Conservation (phyloP, 2,329 filamentous ascomycete species). For the Paecilomyces formosus region DNA sequence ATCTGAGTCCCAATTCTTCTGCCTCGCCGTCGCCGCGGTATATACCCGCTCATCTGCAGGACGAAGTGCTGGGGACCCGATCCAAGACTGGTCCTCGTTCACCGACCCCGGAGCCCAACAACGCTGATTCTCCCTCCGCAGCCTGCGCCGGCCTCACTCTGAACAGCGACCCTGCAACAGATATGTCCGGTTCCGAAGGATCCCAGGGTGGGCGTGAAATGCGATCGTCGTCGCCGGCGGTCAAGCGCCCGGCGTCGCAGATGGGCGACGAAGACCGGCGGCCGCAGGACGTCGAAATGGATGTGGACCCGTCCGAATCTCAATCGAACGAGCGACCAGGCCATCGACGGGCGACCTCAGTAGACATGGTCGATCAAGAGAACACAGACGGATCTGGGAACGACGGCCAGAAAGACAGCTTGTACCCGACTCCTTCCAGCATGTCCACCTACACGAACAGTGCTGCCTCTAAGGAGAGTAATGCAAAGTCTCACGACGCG, state of each 20-base stretch:
- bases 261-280: slow-evolving; percentile 18
- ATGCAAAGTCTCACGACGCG: slow-evolving; percentile 13
- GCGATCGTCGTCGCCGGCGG: slow-evolving; percentile 25
- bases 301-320: slow-evolving; percentile 9
- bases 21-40: slow-evolving; percentile 35
- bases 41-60: slow-evolving; percentile 50
- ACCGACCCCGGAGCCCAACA: slow-evolving; percentile 22
- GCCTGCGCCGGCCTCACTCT: slow-evolving; percentile 47
- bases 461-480: slow-evolving; percentile 18
- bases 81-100: slow-evolving; percentile 28
- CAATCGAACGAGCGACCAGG: slow-evolving; percentile 16
- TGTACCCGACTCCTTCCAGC: slow-evolving; percentile 32
- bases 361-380: slow-evolving; percentile 37
- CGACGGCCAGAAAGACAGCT: slow-evolving; percentile 17
- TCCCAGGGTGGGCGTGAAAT: slow-evolving; percentile 13
- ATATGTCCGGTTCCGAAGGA: slow-evolving; percentile 36
- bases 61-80: slow-evolving; percentile 36
- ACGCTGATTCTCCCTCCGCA: slow-evolving; percentile 41
- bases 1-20: slow-evolving; percentile 20
- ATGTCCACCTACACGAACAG: slow-evolving; percentile 28
- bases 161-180: slow-evolving; percentile 36
- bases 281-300: slow-evolving; percentile 16
- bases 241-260: slow-evolving; percentile 28
- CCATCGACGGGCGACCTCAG: slow-evolving; percentile 27
- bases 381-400: slow-evolving; percentile 9